Evolutionary conservation across 768 basidiomycete genomes (phyloP).

Genomic region (Cantharellus anzutake): DNA sequence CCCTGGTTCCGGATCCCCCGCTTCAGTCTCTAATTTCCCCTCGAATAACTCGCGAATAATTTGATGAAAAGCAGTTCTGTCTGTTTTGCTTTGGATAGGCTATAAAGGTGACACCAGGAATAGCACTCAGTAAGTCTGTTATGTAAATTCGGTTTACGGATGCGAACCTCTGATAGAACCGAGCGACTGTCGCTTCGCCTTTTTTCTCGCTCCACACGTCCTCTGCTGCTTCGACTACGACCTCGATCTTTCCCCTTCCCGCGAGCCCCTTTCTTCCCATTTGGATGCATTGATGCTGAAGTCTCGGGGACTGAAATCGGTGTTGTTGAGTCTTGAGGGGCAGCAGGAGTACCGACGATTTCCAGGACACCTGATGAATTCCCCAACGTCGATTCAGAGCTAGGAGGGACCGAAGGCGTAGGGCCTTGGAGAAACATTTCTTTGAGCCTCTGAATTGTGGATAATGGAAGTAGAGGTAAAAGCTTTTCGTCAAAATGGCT

Average conservation of each 20-base stretch:
- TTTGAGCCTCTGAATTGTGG: conserved; percentile 42
- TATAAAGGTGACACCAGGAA: conserved; percentile 16
- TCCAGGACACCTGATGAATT: conserved; percentile 17
- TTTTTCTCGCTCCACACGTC: conserved; percentile 22
- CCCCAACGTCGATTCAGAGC: conserved; percentile 54
- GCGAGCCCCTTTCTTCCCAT: conserved; percentile 1
- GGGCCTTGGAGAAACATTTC: conserved; percentile 65
- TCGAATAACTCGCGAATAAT: conserved; percentile 59
- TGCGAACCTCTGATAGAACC: conserved; percentile 49
- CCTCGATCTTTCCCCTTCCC: conserved; percentile 14
- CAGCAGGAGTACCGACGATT: conserved; percentile 3
- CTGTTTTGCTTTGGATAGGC: conserved; percentile 70
- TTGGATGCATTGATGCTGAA: neutral
- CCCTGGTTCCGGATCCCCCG: conserved; percentile 16
- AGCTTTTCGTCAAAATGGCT: conserved; percentile 37
- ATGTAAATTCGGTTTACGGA: conserved; percentile 6
- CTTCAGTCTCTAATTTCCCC: conserved; percentile 69
- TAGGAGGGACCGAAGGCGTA: conserved; percentile 51
- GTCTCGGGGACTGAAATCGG: conserved; percentile 4
- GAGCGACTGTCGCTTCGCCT: conserved; percentile 45
- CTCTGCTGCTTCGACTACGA: conserved; percentile 23
- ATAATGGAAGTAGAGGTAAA: conserved; percentile 40
- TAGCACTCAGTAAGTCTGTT: neutral
- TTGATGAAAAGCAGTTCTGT: conserved; percentile 68
- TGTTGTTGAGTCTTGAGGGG: conserved; percentile 6